Evolutionary conservation across 2,329 filamentous ascomycete genomes (phyloP), one percentile per base, ranked within the genome.

Genomic region (Thelonectria blattea): DNA sequence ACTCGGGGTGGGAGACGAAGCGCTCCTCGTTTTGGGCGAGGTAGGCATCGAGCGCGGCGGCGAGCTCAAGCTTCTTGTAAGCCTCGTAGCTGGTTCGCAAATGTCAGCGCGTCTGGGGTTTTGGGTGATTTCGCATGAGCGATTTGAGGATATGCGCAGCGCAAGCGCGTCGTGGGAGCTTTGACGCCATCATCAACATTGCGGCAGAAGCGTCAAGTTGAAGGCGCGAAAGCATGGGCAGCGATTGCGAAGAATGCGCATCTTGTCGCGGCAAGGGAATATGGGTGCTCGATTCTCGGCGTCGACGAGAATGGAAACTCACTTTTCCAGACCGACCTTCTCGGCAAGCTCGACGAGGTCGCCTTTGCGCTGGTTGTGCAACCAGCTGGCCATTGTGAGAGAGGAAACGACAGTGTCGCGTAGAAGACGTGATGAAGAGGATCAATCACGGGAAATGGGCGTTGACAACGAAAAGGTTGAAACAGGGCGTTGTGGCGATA

Each of bases 281-380:
- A 52, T 27, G 18, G 24, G 50, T 24, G 41, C 45, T 61, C 56
- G 56, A 56, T 30, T 59, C 55, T 56, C 37, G n/a, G 27, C 3
- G 34, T 15, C n/a, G 30, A 27, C 12, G 34, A 34, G 22, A 9
- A 30, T 30, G 11, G 48, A 65, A 43, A 85, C 88, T 72, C 86
- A 96, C 92, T 91, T 85, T 73, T 86, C 83, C 56, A 94, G 80
- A 60, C 89, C 89, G 63, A 91, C 84, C 48, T 83, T 79, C 66
- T 91, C 85, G 61, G 92, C 91, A 63, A 96, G 82, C 64, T 91
- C 89, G 69, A 87, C 76, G 58, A 97, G 85, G 66, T 94, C 91
- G 69, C 83, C 83, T 83, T 96, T 96, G 81, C 91, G 89, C 84
- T 95, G 91, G 75, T 85, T 84, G 76, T 88, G 85, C 74, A 97